These are phyloP conservation scores for Phanerochaete sordida DNA, from an alignment of 768 basidiomycete genomes.

Conservation along the genomic window DNA sequence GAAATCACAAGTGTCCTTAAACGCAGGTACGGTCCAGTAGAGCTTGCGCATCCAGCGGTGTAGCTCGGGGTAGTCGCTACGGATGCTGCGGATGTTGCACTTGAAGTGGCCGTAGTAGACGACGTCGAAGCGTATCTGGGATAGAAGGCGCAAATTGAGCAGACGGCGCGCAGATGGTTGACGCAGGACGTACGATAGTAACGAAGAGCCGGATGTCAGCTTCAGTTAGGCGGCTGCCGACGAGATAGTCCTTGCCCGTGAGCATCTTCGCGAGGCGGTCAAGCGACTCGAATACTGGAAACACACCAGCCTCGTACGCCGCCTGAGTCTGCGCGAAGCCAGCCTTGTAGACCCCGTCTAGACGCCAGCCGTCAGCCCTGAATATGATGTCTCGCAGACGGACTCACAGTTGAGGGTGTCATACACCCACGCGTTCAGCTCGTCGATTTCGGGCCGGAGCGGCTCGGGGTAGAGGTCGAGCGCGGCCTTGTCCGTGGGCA, in stretches of 20 bases:
- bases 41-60: slow-evolving; percentile 82
- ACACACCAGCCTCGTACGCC: slow-evolving; percentile 79
- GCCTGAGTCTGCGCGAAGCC: slow-evolving; percentile 83
- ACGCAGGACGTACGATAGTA: slow-evolving; percentile 58
- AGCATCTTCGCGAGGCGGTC: slow-evolving; percentile 79
- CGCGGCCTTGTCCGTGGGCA: slow-evolving; percentile 61
- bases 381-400: background rate
- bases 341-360: slow-evolving; percentile 84
- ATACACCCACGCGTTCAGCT: slow-evolving; percentile 83
- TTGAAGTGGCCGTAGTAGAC: slow-evolving; percentile 94
- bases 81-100: slow-evolving; percentile 84
- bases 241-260: slow-evolving; percentile 74
- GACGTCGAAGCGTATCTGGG: slow-evolving; percentile 86
- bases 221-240: slow-evolving; percentile 82
- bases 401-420: slow-evolving; percentile 67
- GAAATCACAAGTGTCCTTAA: slow-evolving; percentile 85
- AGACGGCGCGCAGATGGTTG: background rate
- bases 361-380: background rate
- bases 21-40: slow-evolving; percentile 89
- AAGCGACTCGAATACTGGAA: slow-evolving; percentile 70
- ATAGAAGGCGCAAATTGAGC: background rate
- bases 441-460: slow-evolving; percentile 74
- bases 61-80: slow-evolving; percentile 82
- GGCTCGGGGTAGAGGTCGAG: slow-evolving; percentile 78
- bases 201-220: slow-evolving; percentile 87